phyloP scores from a whole-genome alignment of 225 moss, liverwort and hornwort species.

The Neckera pumila region DNA sequence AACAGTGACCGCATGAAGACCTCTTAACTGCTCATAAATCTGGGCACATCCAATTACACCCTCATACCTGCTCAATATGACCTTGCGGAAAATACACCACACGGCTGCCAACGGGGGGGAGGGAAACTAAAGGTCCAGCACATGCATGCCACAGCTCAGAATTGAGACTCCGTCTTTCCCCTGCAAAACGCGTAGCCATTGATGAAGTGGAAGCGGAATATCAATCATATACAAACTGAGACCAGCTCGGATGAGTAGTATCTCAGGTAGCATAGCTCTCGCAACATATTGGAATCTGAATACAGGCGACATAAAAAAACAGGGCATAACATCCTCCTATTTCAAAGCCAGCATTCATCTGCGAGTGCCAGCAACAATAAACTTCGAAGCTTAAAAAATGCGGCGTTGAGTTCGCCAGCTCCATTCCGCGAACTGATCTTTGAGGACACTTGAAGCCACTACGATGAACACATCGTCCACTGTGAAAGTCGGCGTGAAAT shows the following conservation, averaged over 20 bases:
- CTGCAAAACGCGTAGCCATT: constrained; percentile 9
- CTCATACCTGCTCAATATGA: constrained; percentile 46
- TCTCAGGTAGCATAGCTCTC: not conserved
- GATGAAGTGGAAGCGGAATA: not conserved
- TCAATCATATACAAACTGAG: not conserved
- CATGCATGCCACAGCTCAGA: constrained; percentile 61
- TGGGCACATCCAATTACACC: not conserved
- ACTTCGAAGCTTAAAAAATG: not conserved
- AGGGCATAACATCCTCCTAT: not conserved
- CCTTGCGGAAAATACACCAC: constrained; percentile 58
- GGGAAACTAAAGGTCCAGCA: constrained; percentile 46
- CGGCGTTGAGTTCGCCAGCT: not conserved
- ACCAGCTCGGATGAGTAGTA: not conserved
- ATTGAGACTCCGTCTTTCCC: constrained; percentile 37
- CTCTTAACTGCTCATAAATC: not conserved
- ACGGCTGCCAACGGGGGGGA: constrained; percentile 33
- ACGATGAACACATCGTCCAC: not conserved
- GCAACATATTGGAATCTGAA: not conserved
- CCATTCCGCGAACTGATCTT: not conserved
- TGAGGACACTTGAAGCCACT: not conserved
- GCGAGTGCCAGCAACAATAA: not conserved
- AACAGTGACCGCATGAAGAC: not conserved
- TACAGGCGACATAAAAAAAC: not conserved
- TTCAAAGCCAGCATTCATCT: not conserved
- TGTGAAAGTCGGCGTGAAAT: not conserved